Evolutionary conservation across 768 basidiomycete genomes (phyloP), one percentile per base, ranked within the genome.

Genomic region (Panaeolus cyanescens): DNA sequence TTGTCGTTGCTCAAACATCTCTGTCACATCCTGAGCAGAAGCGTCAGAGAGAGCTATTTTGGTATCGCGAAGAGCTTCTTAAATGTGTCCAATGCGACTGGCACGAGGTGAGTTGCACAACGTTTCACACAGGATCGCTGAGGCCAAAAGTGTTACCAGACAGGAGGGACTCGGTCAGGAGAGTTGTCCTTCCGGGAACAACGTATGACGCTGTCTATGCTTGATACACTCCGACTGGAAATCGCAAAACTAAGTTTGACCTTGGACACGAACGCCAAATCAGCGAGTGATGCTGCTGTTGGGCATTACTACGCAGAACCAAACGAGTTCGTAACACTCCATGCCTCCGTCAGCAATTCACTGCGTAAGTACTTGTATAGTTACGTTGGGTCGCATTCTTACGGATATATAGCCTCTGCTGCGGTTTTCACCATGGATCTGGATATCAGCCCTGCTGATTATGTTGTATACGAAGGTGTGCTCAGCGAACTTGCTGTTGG

Each of bases 21-120:
- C 75, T 92, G 60, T 83, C 88, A 1, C 70, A 74, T 10, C 76
- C 74, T 45, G 89, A 93, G 65, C 83, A 90, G 62, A 79, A 78
- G 40, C 69, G 79, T 9, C 90, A 94, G 70, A 82, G 87, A 36
- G 92, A 95, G 70, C 71, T 96, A 15, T 99, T 99, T 77, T 99
- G 97, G 97, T 96, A 97, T 71, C 83, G 96, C 33, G 96, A 99
- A 72, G 87, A 90, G 64, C 75, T 99, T 9, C 84, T 99, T 67
- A 85, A 85, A 50, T 74, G 77, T 55, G 71, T 98, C 13, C 78
- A 76, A 12, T 90, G 90, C 9, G 80, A 78, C 17, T 99, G 97
- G 97, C 83, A 83, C 69, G 97, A 99, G 85, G 96, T 94, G 61
- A 61, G 15, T 17, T 20, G 7, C n/a, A 3, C 64, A 42, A 59